These are phyloP conservation scores for Nymphaea colorata DNA, from an alignment of 164 flowering plant genomes.

Conservation along the genomic window DNA sequence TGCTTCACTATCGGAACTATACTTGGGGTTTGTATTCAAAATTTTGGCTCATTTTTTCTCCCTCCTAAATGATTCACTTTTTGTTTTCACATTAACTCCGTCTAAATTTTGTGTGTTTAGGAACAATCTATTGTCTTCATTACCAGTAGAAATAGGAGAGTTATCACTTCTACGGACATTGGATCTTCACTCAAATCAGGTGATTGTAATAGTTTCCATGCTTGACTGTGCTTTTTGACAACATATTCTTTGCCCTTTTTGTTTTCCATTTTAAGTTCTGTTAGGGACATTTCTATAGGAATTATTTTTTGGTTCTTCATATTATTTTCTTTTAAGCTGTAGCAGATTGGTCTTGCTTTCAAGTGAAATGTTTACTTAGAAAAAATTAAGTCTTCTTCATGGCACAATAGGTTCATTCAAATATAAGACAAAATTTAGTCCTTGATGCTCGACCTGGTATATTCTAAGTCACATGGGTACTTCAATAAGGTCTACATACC, in stretches of 20 bases:
- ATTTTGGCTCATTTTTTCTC: no score
- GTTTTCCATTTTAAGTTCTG: no score
- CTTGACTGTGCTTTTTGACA: no score
- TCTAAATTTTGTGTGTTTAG: constrained; percentile 23
- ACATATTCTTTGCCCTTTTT: no score
- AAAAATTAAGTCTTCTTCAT: no score
- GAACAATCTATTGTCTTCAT: constrained; percentile 57
- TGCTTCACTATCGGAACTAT: constrained; percentile 63
- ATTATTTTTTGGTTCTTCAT: constrained; percentile 1
- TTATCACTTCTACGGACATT: constrained; percentile 66
- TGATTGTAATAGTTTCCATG: constrained; percentile 9
- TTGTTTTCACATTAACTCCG: not conserved
- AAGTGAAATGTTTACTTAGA: not conserved
- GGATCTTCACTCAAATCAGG: constrained; percentile 96
- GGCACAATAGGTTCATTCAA: no score
- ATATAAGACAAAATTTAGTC: no score
- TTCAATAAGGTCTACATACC: no score
- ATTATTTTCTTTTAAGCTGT: not conserved
- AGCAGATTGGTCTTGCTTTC: not conserved
- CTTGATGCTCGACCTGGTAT: no score
- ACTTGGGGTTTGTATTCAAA: constrained; percentile 53
- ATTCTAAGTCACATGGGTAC: no score
- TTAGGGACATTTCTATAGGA: not conserved
- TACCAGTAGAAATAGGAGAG: constrained; percentile 69
- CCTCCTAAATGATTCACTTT: not conserved